Evolutionary conservation across 306 rosid genomes (phyloP), one percentile per base, ranked within the genome.

Genomic region (Malus domestica): DNA sequence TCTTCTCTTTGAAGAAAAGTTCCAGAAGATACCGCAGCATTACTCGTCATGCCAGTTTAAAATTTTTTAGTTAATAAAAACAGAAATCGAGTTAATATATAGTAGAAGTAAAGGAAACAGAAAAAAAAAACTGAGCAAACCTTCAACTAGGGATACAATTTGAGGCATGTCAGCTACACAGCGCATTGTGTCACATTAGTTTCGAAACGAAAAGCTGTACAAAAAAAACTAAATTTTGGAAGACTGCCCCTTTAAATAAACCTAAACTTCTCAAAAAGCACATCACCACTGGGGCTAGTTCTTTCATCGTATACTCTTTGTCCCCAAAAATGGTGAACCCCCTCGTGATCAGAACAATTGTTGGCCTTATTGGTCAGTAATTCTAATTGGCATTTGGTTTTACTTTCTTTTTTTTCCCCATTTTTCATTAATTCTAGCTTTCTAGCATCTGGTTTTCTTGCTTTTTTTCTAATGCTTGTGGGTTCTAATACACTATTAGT

Each of bases 291-390:
- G 65, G 27, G 30, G 49, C 19, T 71, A 1, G 11, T 8, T 30
- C 20, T 52, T 7, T 71, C 65, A 12, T 59, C 9, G 14, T 51
- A 3, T 51, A 20, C 61, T 29, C 27, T 51, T 14, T 32, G n/a
- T 8, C 30, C 74, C 18, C 11, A 19, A 64, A 58, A 70, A 81
- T 81, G 84, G 74, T 46, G 52, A 46, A 44, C 63, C 23, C 76
- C 32, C 67, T n/a, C 0, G 0, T 54, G 33, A 51, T 78, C 8
- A 83, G 97, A 77, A 80, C 84, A 2, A 10, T 20, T 2, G 3
- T 25, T 25, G 27, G 27, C 27, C 27, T 91, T 45, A 2, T 91
- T 30, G 97, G 92, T 88, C 55, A 44, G 86, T 83, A 71, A 20
- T 4, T 79, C n/a, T 29, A 32, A n/a, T 29, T 46, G 52, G 18